A percentile compares a stretch with the other conserved stretches of the same genome.
phyloP scores from a whole-genome alignment of 371 early-diverging fungal genomes.

The Actinomortierella ambigua region DNA sequence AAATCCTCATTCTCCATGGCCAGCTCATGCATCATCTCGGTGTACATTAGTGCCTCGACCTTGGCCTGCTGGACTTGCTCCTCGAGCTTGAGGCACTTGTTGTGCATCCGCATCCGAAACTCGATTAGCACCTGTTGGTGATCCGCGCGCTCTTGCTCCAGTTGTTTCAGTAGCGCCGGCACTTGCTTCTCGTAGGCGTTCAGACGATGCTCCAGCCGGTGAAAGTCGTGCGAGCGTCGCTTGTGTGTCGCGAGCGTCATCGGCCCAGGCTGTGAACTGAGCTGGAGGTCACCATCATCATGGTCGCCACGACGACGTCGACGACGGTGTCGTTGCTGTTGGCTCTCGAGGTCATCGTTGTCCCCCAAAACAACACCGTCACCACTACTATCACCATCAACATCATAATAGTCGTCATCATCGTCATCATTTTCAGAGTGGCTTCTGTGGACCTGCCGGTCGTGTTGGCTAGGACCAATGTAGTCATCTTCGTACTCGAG shows the following conservation, averaged over 20 bases:
- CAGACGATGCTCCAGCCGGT: constrained; percentile 13
- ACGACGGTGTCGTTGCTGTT: too few relatives aligned
- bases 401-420: too few relatives aligned
- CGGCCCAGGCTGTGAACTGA: constrained; percentile 8
- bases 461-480: constrained; percentile 7
- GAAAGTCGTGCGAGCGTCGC: constrained; percentile 31
- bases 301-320: too few relatives aligned
- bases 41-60: constrained; percentile 40
- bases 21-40: constrained; percentile 43
- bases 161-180: constrained; percentile 8
- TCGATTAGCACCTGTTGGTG: constrained; percentile 15
- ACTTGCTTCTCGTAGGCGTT: constrained; percentile 18
- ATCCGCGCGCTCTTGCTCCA: constrained; percentile 16
- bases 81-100: constrained; percentile 18
- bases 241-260: constrained; percentile 28
- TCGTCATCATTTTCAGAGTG: too few relatives aligned
- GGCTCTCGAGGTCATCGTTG: too few relatives aligned
- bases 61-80: constrained; percentile 33
- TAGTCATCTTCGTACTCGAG: constrained; percentile 42
- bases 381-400: too few relatives aligned
- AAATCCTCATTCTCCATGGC: constrained; percentile 38
- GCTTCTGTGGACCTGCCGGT: too few relatives aligned
- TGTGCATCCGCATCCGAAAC: constrained; percentile 11
- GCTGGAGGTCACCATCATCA: too few relatives aligned
- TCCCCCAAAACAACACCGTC: too few relatives aligned